These are phyloP conservation scores for Lactarius sp. DNA, from an alignment of 768 basidiomycete genomes.

Conservation along the genomic window DNA sequence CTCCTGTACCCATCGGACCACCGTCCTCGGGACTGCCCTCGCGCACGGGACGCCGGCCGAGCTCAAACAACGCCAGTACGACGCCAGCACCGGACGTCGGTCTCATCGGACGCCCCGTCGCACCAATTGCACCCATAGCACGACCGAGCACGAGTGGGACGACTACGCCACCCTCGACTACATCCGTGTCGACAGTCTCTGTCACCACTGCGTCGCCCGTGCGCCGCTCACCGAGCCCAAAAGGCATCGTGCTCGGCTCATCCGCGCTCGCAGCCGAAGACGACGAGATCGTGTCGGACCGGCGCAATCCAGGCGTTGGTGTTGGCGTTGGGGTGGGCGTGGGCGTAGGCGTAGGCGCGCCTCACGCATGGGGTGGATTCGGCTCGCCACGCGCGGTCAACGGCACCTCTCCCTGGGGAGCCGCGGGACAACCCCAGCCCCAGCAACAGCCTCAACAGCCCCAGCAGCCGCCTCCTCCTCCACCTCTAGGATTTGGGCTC, in stretches of 20 bases:
- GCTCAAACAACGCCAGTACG: slow-evolving; percentile 54
- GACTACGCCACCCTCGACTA: slow-evolving; percentile 47
- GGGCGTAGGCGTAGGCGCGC: slow-evolving; percentile 5
- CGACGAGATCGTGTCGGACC: slow-evolving; percentile 65
- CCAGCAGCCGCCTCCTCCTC: neutral
- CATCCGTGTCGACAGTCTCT: slow-evolving; percentile 3
- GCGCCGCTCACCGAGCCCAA: slow-evolving; percentile 50
- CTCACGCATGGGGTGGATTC: slow-evolving; percentile 17
- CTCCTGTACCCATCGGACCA: slow-evolving; percentile 52
- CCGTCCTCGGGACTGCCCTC: slow-evolving; percentile 43
- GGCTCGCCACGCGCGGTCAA: slow-evolving; percentile 15
- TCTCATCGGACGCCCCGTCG: slow-evolving; percentile 38
- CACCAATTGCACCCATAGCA: slow-evolving; percentile 74
- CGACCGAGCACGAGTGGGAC: slow-evolving; percentile 45
- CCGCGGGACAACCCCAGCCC: neutral
- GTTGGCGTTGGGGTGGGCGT: slow-evolving; percentile 2
- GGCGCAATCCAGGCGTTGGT: slow-evolving; percentile 24
- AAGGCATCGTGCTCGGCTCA: slow-evolving; percentile 62
- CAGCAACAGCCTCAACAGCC: neutral
- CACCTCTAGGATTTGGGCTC: slow-evolving; percentile 13
- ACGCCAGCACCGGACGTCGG: slow-evolving; percentile 39
- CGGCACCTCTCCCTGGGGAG: slow-evolving; percentile 15
- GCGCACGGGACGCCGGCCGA: slow-evolving; percentile 42
- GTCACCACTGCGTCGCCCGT: slow-evolving; percentile 46
- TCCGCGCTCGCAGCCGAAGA: slow-evolving; percentile 75